phyloP scores from a whole-genome alignment of 495 filamentous ascomycete species.

The Cenococcum geophilum region DNA sequence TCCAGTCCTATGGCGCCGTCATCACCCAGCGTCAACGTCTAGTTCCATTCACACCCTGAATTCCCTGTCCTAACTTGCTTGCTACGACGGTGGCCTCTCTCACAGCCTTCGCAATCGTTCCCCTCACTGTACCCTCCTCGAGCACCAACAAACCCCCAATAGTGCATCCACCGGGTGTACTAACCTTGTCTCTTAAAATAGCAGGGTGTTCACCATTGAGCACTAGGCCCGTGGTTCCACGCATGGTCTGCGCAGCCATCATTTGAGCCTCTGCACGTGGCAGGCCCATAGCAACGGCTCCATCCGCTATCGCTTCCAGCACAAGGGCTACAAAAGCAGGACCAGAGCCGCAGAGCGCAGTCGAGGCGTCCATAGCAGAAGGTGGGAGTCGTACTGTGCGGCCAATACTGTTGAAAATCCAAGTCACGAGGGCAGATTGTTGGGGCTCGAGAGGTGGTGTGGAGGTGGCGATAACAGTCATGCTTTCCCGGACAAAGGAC shows the following conservation, averaged over 20 bases:
- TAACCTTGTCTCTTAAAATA: conserved; percentile 68
- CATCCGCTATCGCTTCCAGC: conserved; percentile 69
- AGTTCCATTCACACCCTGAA: conserved; percentile 46
- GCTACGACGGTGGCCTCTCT: conserved; percentile 73
- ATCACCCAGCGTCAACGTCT: conserved; percentile 29
- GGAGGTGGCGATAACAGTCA: conserved; percentile 69
- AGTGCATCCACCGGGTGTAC: conserved; percentile 74
- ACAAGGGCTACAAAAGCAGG: conserved; percentile 76
- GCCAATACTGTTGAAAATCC: conserved; percentile 72
- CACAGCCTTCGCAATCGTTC: conserved; percentile 64
- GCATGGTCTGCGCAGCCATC: conserved; percentile 76
- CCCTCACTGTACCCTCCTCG: conserved; percentile 68
- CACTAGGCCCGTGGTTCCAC: conserved; percentile 66
- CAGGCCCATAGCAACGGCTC: conserved; percentile 73
- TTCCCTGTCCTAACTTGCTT: conserved; percentile 55
- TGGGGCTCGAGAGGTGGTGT: conserved; percentile 50
- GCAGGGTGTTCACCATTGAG: conserved; percentile 71
- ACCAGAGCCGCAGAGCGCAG: conserved; percentile 69
- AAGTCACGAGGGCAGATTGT: conserved; percentile 54
- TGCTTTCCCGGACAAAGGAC: conserved; percentile 63
- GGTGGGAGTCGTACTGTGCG: conserved; percentile 59
- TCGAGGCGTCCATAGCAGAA: conserved; percentile 64
- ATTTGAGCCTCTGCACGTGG: conserved; percentile 67
- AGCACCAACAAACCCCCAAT: conserved; percentile 69
- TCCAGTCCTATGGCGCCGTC: neutral